A percentile compares a stretch with the other conserved stretches of the same genome.
Conservation (phyloP, 768 basidiomycete genomes). For the Lactarius akahatsu region DNA sequence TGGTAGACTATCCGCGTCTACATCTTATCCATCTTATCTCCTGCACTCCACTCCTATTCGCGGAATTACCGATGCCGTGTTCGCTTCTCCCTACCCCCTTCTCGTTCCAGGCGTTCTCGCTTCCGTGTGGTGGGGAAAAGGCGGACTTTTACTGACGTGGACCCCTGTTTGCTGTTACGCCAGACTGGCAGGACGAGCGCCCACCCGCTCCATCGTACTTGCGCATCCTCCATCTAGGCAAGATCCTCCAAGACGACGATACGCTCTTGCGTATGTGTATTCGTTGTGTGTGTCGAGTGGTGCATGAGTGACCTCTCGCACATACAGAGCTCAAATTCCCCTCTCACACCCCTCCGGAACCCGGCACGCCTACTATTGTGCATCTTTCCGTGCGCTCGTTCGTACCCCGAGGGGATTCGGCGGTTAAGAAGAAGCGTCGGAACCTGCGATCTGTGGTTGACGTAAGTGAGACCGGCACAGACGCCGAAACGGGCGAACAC, state of each 20-base stretch:
- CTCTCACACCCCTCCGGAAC: slow-evolving; percentile 35
- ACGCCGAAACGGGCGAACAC: slow-evolving; percentile 23
- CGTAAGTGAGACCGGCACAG: slow-evolving; percentile 7
- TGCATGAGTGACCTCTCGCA: neutral
- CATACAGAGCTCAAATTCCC: slow-evolving; percentile 38
- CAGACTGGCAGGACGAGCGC: slow-evolving; percentile 77
- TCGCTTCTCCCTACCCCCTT: neutral
- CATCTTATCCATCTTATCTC: slow-evolving; percentile 4
- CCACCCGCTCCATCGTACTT: slow-evolving; percentile 77
- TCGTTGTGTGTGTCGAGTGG: neutral
- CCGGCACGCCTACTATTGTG: slow-evolving; percentile 57
- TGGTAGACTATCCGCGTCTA: neutral
- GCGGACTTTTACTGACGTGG: slow-evolving; percentile 16
- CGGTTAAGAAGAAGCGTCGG: slow-evolving; percentile 53
- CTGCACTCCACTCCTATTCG: neutral
- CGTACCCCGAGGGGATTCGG: slow-evolving; percentile 50
- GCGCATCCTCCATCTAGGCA: slow-evolving; percentile 72
- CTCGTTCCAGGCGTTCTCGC: neutral
- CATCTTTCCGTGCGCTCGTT: slow-evolving; percentile 71
- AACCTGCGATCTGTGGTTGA: slow-evolving; percentile 33
- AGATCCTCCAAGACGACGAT: slow-evolving; percentile 83
- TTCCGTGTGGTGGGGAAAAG: neutral
- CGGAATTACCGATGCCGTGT: neutral
- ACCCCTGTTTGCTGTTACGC: slow-evolving; percentile 18
- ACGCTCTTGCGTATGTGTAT: slow-evolving; percentile 58